Evolutionary conservation across 371 early-diverging fungal species (phyloP), one percentile per base, ranked within the genome.

Genomic region (Syncephalastrum monosporum): DNA sequence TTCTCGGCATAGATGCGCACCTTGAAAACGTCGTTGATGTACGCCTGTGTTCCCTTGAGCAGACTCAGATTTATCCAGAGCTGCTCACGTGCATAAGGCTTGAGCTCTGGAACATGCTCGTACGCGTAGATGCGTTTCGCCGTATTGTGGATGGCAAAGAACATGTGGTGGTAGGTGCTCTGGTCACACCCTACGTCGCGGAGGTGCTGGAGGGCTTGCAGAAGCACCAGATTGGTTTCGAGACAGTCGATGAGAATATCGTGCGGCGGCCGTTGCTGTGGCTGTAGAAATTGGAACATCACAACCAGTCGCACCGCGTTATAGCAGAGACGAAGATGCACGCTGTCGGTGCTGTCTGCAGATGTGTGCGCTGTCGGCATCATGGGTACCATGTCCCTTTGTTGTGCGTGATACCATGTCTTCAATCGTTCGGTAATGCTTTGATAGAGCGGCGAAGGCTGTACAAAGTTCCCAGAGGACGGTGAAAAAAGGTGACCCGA

Each of bases 111-210:
- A 33, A 33, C 38, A 12, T 33, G 38, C 2, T 33, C 38, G 47
- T 47, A 17, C 4, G 14, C 23, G 19, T 59, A 63, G 7, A 72
- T 63, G 3, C 64, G 54, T 38, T 62, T 63, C 5, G 77, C 67
- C 3, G 67, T 61, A 19, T 68, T 77, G 47, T 77, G 74, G 25
- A 77, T 77, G 5, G 74, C 70, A 23, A 69, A 69, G 50, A 74
- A 77, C 67, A 77, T 65, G 47, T 72, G 68, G 25, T 74, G 77
- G 19, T 77, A 77, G 4, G 77, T 77, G 42, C 77, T 74, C 47
- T 74, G 77, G 33, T 77, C 77, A 17, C 77, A 77, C 0, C 70
- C 72, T 5, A 57, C 17, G 3, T 57, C 53, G 17, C 57, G 61
- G 7, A 77, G 50, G 17, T 72, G 50, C 5, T 66, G 65, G 3